Evolutionary conservation across 768 basidiomycete genomes (phyloP).

Genomic region (Auricularia auricula-judae): DNA sequence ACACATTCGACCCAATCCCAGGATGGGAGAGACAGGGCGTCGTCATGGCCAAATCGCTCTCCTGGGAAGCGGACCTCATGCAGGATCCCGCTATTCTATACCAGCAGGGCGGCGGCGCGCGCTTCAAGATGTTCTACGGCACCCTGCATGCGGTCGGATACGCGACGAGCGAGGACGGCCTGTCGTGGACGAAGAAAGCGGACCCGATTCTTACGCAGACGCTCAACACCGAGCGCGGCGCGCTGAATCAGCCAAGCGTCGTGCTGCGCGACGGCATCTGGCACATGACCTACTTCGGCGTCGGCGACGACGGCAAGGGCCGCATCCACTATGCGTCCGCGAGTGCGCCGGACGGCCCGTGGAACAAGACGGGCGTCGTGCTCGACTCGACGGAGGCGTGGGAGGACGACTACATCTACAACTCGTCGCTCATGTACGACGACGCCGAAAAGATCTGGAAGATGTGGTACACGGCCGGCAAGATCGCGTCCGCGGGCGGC

Average conservation of each 20-base stretch:
- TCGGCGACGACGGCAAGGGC: not conserved
- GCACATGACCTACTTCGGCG: constrained; percentile 1
- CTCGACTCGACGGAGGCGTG: not conserved
- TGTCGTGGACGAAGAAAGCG: not conserved
- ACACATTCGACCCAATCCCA: not conserved
- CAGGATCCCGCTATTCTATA: not conserved
- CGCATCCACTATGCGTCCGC: not conserved
- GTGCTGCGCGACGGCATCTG: not conserved
- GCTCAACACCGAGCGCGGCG: not conserved
- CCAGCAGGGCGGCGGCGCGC: not conserved
- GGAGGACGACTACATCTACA: constrained; percentile 1
- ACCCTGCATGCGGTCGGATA: not conserved
- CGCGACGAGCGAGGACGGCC: not conserved
- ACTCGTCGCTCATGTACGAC: not conserved
- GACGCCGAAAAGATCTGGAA: not conserved
- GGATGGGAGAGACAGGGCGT: not conserved
- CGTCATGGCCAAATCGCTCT: not conserved
- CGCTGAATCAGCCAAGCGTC: not conserved
- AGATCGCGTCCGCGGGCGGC: not conserved
- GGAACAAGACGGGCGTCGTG: not conserved
- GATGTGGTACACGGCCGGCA: constrained; percentile 1
- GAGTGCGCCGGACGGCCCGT: not conserved
- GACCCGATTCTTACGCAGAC: not conserved
- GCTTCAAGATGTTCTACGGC: not conserved
- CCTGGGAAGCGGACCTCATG: not conserved